phyloP scores from a whole-genome alignment of 2,329 filamentous ascomycete genomes.

The Cordyceps tenuipes region DNA sequence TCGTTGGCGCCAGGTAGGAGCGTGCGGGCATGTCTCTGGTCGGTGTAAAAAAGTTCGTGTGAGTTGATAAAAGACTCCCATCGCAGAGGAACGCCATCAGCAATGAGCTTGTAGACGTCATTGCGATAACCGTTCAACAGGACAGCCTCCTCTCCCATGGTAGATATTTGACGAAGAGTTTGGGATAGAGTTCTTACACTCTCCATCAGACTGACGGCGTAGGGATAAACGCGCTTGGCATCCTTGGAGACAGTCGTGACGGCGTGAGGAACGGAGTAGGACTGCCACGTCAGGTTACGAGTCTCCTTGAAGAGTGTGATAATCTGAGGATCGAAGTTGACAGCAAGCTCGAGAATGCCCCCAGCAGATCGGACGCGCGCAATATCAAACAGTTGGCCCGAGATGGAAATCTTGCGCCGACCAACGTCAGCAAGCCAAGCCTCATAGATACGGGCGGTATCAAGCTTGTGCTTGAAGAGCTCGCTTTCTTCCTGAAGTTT shows the following conservation, averaged over 20 bases:
- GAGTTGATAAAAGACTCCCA: conserved; percentile 99
- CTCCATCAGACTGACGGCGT: conserved; percentile 96
- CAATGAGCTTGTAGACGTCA: conserved; percentile 74
- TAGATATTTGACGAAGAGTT: conserved; percentile 72
- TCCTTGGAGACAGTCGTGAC: conserved; percentile 96
- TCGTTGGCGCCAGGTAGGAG: conserved; percentile 30
- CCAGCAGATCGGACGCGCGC: conserved; percentile 81
- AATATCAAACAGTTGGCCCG: conserved; percentile 86
- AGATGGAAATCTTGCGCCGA: conserved; percentile 80
- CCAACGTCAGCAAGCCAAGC: conserved; percentile 91
- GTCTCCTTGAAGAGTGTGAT: conserved; percentile 99
- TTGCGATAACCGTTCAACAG: conserved; percentile 87
- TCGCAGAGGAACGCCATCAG: conserved; percentile 78
- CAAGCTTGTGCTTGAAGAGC: conserved; percentile 91
- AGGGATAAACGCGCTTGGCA: conserved; percentile 96
- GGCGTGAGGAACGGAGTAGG: conserved; percentile 86
- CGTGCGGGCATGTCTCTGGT: conserved; percentile 37
- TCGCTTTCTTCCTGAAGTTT: conserved; percentile 87
- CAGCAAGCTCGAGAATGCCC: conserved; percentile 75
- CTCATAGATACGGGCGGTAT: conserved; percentile 88
- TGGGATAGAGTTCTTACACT: conserved; percentile 91
- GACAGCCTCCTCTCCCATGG: conserved; percentile 81
- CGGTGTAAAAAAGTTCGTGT: conserved; percentile 72
- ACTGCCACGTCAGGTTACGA: conserved; percentile 89
- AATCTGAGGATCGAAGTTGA: conserved; percentile 96